Percentiles rank a stretch among this genome's conserved stretches.
Evolutionary conservation across 2,329 filamentous ascomycete genomes (phyloP).

Genomic region (Nannizzia gypsea): DNA sequence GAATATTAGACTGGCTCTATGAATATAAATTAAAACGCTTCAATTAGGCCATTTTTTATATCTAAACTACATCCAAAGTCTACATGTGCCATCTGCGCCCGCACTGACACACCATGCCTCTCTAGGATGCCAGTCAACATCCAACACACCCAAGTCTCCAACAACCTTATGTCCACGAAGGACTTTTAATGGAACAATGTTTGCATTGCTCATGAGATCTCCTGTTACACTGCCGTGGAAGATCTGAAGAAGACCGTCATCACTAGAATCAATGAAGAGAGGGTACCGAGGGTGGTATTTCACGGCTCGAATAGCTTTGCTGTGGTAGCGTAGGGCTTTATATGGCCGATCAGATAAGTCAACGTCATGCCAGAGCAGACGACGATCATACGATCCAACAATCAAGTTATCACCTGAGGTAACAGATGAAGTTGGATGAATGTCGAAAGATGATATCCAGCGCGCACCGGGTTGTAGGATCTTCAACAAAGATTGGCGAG

Average conservation of each 20-base stretch:
- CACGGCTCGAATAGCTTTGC: slow-evolving; percentile 79
- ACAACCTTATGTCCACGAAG: slow-evolving; percentile 80
- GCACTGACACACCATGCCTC: slow-evolving; percentile 93
- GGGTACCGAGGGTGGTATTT: slow-evolving; percentile 72
- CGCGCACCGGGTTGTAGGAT: slow-evolving; percentile 85
- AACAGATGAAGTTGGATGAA: slow-evolving; percentile 80
- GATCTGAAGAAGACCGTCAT: slow-evolving; percentile 87
- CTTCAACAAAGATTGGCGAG: slow-evolving; percentile 82
- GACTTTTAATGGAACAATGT: slow-evolving; percentile 91
- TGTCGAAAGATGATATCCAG: slow-evolving; percentile 87
- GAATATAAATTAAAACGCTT: background rate
- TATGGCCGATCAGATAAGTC: slow-evolving; percentile 83
- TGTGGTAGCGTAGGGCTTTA: slow-evolving; percentile 92
- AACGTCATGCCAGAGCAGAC: slow-evolving; percentile 91
- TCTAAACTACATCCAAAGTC: slow-evolving; percentile 60
- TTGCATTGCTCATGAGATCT: slow-evolving; percentile 91
- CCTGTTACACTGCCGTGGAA: slow-evolving; percentile 95
- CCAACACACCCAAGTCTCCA: slow-evolving; percentile 77
- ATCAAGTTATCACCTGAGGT: slow-evolving; percentile 88
- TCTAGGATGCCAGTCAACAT: slow-evolving; percentile 88
- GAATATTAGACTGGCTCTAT: background rate
- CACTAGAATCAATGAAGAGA: slow-evolving; percentile 86
- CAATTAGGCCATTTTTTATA: background rate
- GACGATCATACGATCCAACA: slow-evolving; percentile 86
- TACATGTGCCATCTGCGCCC: slow-evolving; percentile 83